Evolutionary conservation across 164 flowering plant species (phyloP), one percentile per base, ranked within the genome.

Genomic region (Vitis rotundifolia): DNA sequence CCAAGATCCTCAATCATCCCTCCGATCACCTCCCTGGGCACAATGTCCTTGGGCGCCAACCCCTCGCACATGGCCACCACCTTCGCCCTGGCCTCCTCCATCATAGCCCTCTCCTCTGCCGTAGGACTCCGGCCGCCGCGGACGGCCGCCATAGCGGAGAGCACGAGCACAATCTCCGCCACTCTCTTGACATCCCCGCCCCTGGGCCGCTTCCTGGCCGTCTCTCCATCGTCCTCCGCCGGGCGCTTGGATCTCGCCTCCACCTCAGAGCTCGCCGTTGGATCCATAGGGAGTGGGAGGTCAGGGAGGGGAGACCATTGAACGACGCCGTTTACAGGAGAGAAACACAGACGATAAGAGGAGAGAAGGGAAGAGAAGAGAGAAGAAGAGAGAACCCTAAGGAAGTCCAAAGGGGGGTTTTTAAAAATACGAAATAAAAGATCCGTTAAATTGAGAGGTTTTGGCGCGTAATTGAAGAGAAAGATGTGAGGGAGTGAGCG

Each of bases 1-100:
- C 98, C 99, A 68, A 95, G 83, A 82, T 95, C 99, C 65, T 93
- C 97, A 69, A 88, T 83, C 26, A 90, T 69, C 53, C 74, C 79
- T 63, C 77, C 85, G 76, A 87, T 74, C 1, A 83, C 89, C 54
- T 89, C 95, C 56, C 74, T 81, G 0, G 82, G 76, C 15, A 91
- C 74, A 61, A 95, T 78, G 75, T 95, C 98, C 81, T 74, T 82
- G 1, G 98, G 99, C 18, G 88, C 74, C 67, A 87, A 59, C 15
- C 57, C 75, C 49, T 77, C 80, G 56, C 99, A 93, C 61, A 88
- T 71, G 55, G 52, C 82, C 16, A 69, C 90, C 75, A 89, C 75
- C 76, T 78, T 87, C 69, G 74, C 80, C 84, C 91, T 78, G 1
- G 97, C 97, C 77, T 90, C 91, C 22, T 56, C 80, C 98, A 93